Percentiles rank a stretch among this genome's conserved stretches.
These are phyloP conservation scores for Nitzschia sp. DNA, from an alignment of 108 stramenopile species.

Conservation along the genomic window DNA sequence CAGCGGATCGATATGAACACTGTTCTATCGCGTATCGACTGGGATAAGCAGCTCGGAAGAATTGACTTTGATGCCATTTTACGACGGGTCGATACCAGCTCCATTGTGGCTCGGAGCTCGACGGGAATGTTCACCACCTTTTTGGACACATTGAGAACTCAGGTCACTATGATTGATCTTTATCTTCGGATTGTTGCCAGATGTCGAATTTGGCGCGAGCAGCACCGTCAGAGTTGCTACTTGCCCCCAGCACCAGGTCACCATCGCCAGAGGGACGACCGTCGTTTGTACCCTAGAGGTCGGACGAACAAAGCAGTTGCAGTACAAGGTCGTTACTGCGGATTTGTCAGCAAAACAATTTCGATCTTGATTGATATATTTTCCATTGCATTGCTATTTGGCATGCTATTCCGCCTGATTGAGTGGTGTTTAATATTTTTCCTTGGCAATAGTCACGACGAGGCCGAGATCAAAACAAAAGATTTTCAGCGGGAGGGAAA, in stretches of 20 bases:
- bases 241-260: constrained; percentile 24
- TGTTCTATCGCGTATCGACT: constrained; percentile 16
- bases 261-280: constrained; percentile 1
- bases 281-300: constrained; percentile 8
- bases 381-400: constrained; percentile 17
- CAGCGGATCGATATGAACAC: constrained; percentile 30
- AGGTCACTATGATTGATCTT: constrained; percentile 27
- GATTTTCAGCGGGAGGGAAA: neutral
- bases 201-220: constrained; percentile 11
- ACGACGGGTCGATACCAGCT: constrained; percentile 17
- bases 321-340: constrained; percentile 34
- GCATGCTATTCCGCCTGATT: constrained; percentile 11
- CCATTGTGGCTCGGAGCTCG: constrained; percentile 34
- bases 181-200: constrained; percentile 14
- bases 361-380: constrained; percentile 26
- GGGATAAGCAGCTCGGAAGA: constrained; percentile 16
- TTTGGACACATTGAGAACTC: constrained; percentile 22
- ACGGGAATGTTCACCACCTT: constrained; percentile 26
- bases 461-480: constrained; percentile 1
- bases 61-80: constrained; percentile 34
- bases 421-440: constrained; percentile 8
- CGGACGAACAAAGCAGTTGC: constrained; percentile 17
- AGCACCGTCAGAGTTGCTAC: neutral
- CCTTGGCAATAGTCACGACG: neutral
- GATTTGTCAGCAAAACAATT: constrained; percentile 22